These are phyloP conservation scores for Madurella fahalii DNA, from an alignment of 2,329 filamentous ascomycete species.

Conservation along the genomic window DNA sequence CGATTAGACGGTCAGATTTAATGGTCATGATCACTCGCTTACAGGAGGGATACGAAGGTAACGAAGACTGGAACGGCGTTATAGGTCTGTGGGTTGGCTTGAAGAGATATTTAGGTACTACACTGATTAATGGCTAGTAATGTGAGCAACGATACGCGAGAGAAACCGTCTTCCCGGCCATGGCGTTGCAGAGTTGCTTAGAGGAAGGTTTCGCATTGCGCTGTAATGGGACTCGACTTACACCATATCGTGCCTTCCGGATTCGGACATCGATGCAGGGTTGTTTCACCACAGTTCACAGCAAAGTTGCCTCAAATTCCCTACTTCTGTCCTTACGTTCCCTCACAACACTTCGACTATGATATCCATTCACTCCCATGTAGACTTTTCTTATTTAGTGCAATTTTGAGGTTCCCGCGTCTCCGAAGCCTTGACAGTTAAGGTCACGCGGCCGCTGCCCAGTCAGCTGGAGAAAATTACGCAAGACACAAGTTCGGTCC, in stretches of 20 bases:
- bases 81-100: neutral
- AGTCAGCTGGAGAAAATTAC: too few relatives aligned
- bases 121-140: neutral
- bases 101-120: neutral
- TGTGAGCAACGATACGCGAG: neutral
- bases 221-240: neutral
- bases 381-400: too few relatives aligned
- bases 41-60: neutral
- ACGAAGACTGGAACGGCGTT: neutral
- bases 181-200: too few relatives aligned
- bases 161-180: too few relatives aligned
- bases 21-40: neutral
- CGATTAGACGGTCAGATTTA: neutral
- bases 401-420: too few relatives aligned
- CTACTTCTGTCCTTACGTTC: too few relatives aligned
- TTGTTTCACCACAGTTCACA: neutral
- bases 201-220: too few relatives aligned
- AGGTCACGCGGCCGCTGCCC: too few relatives aligned
- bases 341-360: too few relatives aligned
- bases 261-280: neutral
- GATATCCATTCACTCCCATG: too few relatives aligned
- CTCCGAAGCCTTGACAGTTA: too few relatives aligned
- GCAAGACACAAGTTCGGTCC: too few relatives aligned
- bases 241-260: conserved; percentile 1
- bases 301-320: neutral